These are phyloP conservation scores for Puccinia hordei DNA, from an alignment of 1,284 basidiomycete genomes.

Conservation along the genomic window DNA sequence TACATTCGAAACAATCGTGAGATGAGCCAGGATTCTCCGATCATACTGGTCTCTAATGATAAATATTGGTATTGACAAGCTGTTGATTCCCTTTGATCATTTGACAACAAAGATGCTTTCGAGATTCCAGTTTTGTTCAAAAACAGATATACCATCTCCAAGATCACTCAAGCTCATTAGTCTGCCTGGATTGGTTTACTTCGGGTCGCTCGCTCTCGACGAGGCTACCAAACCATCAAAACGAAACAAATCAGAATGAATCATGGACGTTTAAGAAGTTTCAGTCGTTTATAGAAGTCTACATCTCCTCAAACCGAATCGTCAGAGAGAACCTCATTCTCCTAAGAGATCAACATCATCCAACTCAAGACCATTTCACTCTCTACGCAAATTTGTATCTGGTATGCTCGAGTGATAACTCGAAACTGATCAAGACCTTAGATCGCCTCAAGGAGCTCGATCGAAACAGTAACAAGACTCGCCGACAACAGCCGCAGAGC, in stretches of 20 bases:
- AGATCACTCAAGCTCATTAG: conserved; percentile 33
- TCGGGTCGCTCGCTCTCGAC: conserved; percentile 31
- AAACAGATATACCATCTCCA: conserved; percentile 39
- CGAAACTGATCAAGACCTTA: conserved; percentile 11
- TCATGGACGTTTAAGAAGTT: conserved; percentile 43
- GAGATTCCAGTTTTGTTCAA: conserved; percentile 41
- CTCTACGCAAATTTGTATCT: conserved; percentile 33
- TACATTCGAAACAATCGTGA: neutral
- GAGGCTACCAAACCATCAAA: conserved; percentile 2
- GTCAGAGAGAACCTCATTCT: conserved; percentile 27
- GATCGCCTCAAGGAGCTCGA: conserved; percentile 13
- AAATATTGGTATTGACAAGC: neutral
- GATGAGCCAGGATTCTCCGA: neutral
- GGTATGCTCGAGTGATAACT: conserved; percentile 15
- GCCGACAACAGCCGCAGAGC: neutral
- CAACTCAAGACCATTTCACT: neutral
- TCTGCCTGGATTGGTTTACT: conserved; percentile 42
- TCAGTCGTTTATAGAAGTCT: conserved; percentile 41
- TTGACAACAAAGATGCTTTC: conserved; percentile 22
- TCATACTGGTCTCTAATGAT: neutral
- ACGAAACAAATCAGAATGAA: conserved; percentile 8
- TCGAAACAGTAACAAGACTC: conserved; percentile 7
- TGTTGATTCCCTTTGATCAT: conserved; percentile 3
- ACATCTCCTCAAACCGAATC: conserved; percentile 11
- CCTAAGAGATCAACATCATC: conserved; percentile 1